Evolutionary conservation across 2,329 filamentous ascomycete species (phyloP), one percentile per base, ranked within the genome.

Genomic region (Raffaelea ambrosiae): DNA sequence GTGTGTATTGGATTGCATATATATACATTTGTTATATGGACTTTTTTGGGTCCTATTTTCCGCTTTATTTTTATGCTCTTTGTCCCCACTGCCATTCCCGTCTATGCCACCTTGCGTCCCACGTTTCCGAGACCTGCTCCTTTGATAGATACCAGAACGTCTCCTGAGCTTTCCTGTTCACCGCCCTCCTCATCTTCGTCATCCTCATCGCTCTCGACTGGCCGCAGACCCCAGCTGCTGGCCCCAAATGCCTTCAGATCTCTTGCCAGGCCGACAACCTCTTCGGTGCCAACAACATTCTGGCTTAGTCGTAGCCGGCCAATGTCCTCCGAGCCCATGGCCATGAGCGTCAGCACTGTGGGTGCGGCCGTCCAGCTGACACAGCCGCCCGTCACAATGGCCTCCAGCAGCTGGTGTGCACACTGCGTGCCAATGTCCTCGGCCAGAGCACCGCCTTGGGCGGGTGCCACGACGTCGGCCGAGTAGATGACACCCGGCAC

Each of bases 281-380:
- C 84, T 61, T 95, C 88, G 3, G 83, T 85, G 0, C 82, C 90
- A 41, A 97, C 67, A 1, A 96, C 81, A 42, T 91, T 86, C 57
- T 81, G 83, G 29, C 90, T 88, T 50, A 98, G 63, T 53, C 87
- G 79, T 55, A 98, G 65, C 50, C 93, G 78, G 4, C 93, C 93
- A 14, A 98, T 89, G 64, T 98, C 93, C 63, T 97, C 93, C 1
- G 86, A 88, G 0, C 93, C 93, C 93, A 98, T 97, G 31, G 90
- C 88, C 93, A 98, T 98, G 53, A 98, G 72, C 18, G 83, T 86
- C 46, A 98, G 66, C 54, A 95, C 76, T 0, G 84, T 91, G 3
- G 79, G 73, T 5, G 83, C 82, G 3, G 88, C 86, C 3, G 84
- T 76, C 14, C 73, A 74, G 46, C 82, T 84, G 3, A 87, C 86